phyloP scores from a whole-genome alignment of 2,329 filamentous ascomycete genomes.

The Thielaviopsis ethacetica region DNA sequence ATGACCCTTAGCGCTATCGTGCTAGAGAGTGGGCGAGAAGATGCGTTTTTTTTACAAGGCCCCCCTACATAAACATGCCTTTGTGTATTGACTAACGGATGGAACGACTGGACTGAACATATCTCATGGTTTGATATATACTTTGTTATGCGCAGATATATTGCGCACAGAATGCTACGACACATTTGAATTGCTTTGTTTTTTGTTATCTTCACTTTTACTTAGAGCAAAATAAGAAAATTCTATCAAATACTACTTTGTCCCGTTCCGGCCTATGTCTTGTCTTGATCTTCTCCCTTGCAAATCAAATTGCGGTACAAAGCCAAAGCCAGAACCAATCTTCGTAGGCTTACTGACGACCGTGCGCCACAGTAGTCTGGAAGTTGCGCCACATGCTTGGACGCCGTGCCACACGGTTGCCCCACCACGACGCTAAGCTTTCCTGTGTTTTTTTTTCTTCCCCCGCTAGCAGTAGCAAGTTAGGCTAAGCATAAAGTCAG shows the following conservation, averaged over 20 bases:
- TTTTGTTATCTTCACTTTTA: not conserved
- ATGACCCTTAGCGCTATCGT: not conserved
- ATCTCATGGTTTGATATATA: constrained; percentile 5
- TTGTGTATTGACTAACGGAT: constrained; percentile 11
- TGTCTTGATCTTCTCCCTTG: too few relatives aligned
- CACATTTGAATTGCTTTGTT: constrained; percentile 1
- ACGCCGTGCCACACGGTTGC: constrained; percentile 4
- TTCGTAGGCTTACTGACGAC: too few relatives aligned
- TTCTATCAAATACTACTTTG: too few relatives aligned
- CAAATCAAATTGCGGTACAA: too few relatives aligned
- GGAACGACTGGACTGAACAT: constrained; percentile 8
- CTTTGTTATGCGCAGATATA: constrained; percentile 4
- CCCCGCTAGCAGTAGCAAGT: constrained; percentile 1
- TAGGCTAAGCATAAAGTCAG: too few relatives aligned
- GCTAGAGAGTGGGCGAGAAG: not conserved
- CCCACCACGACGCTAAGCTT: constrained; percentile 5
- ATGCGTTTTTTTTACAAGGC: not conserved
- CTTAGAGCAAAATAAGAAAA: too few relatives aligned
- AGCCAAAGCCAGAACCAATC: too few relatives aligned
- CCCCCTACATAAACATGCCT: not conserved
- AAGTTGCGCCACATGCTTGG: constrained; percentile 1
- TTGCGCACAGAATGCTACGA: constrained; percentile 8
- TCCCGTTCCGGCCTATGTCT: too few relatives aligned
- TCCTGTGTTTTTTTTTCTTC: constrained; percentile 4
- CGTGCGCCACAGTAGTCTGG: not conserved